Percentiles rank a stretch among this genome's conserved stretches.
Evolutionary conservation across 306 rosid genomes (phyloP).

Genomic region (Begonia loranthoides): DNA sequence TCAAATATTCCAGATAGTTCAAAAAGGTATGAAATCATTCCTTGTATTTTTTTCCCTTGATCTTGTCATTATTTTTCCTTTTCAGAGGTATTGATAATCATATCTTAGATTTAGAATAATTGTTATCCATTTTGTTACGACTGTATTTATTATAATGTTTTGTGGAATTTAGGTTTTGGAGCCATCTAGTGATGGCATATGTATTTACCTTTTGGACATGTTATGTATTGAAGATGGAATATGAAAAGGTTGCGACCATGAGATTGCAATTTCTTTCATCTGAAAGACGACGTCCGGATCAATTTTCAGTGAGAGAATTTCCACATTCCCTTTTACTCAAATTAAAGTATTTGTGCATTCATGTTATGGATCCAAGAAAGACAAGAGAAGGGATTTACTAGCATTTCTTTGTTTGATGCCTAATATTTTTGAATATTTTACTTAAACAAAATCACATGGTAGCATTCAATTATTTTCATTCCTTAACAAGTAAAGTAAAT

Average conservation of each 20-base stretch:
- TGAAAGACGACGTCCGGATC: constrained; percentile 78
- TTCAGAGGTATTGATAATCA: background rate
- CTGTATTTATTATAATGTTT: background rate
- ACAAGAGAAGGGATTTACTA: too few relatives aligned
- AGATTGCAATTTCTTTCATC: constrained; percentile 77
- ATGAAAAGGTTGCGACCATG: constrained; percentile 59
- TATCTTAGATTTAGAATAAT: too few relatives aligned
- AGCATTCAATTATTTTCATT: too few relatives aligned
- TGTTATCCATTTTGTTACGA: too few relatives aligned
- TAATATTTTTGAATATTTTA: too few relatives aligned
- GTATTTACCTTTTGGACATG: constrained; percentile 83
- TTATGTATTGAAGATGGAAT: constrained; percentile 63
- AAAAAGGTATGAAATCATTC: constrained; percentile 32
- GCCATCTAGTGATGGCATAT: constrained; percentile 71
- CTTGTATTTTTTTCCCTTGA: constrained; percentile 2
- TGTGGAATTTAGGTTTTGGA: constrained; percentile 52
- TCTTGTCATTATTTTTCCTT: background rate
- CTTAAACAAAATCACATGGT: too few relatives aligned
- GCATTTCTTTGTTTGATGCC: too few relatives aligned
- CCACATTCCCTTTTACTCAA: background rate
- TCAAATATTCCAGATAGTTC: constrained; percentile 47
- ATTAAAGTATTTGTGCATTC: too few relatives aligned
- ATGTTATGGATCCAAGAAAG: too few relatives aligned
- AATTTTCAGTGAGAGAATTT: constrained; percentile 51
- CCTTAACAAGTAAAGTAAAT: too few relatives aligned